Evolutionary conservation across 768 basidiomycete genomes (phyloP), one percentile per base, ranked within the genome.

Genomic region (Kwoniella sp.): DNA sequence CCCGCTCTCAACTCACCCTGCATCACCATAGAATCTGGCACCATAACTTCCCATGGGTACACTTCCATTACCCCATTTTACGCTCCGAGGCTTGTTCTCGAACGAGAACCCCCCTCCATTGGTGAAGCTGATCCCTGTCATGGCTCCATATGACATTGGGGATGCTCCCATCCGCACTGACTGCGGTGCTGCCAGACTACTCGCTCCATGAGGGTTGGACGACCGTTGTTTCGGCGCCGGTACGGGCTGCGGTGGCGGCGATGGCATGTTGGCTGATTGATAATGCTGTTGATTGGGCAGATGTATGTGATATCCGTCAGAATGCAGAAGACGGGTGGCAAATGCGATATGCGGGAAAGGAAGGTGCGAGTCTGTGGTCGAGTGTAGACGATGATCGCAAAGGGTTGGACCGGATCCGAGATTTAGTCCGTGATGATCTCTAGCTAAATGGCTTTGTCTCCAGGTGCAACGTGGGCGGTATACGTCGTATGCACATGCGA

Each of bases 41-140:
- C 76, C 76, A 66, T 75, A 77, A 63, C 76, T 77, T 17, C 73
- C 73, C 45, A 63, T 63, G 25, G 66, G 56, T n/a, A 31, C 67
- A 50, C 62, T 56, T 20, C 67, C 71, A 17, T 65, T 54, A 29
- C 65, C 64, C 68, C 69, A 71, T 47, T 59, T 72, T 20, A 61
- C 64, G 28, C 68, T 72, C 30, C 61, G 61, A 25, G 65, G 61
- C 30, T 64, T 55, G 28, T 67, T 63, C 58, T 74, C 75, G 37
- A 74, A 67, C 11, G 73, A 73, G 66, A 76, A 74, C 7, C 73
- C 75, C 17, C 71, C 71, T 22, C 73, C 76, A 38, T 70, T 72
- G 15, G 69, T 68, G 59, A 74, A 77, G 67, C 75, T 77, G 48
- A 77, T 73, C 1, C 76, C 76, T 0, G 70, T 69, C 73, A 73